These are phyloP conservation scores for Abrus precatorius DNA, from an alignment of 306 rosid species.

Conservation along the genomic window DNA sequence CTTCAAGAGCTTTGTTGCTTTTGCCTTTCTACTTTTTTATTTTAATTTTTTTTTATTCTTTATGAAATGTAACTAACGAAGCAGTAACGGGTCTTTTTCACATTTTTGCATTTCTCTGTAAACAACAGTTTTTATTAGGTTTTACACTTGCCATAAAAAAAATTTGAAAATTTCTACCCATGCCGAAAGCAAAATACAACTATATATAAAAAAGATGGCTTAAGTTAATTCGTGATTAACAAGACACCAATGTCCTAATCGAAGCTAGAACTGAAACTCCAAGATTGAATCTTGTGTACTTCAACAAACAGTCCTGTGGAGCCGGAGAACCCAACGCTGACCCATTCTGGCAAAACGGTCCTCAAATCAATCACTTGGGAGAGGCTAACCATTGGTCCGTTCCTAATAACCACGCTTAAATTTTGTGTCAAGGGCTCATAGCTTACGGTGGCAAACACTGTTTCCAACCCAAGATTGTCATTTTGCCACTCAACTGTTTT, in stretches of 20 bases:
- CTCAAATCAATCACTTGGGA: conserved; percentile 36
- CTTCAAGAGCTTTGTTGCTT: no score
- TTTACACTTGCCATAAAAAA: no score
- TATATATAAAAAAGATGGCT: no score
- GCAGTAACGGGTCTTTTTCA: no score
- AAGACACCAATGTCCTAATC: conserved; percentile 3
- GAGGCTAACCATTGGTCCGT: background rate
- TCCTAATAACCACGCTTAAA: conserved; percentile 12
- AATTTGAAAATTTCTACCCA: no score
- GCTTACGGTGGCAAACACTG: conserved; percentile 35
- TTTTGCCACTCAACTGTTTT: background rate
- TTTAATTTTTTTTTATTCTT: no score
- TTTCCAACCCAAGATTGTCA: background rate
- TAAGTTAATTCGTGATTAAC: background rate
- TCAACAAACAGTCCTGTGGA: conserved; percentile 60
- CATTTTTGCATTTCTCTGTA: no score
- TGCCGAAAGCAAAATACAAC: no score
- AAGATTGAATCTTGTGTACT: conserved; percentile 55
- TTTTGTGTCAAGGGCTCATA: conserved; percentile 40
- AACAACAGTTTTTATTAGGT: no score
- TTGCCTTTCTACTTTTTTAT: no score
- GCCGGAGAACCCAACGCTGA: conserved; percentile 71
- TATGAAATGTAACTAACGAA: no score
- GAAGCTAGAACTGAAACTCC: conserved; percentile 52
- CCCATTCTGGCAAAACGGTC: conserved; percentile 49